Base-by-base conservation (phyloP, 805 yeast species). In the Lachancea thermotolerans region DNA sequence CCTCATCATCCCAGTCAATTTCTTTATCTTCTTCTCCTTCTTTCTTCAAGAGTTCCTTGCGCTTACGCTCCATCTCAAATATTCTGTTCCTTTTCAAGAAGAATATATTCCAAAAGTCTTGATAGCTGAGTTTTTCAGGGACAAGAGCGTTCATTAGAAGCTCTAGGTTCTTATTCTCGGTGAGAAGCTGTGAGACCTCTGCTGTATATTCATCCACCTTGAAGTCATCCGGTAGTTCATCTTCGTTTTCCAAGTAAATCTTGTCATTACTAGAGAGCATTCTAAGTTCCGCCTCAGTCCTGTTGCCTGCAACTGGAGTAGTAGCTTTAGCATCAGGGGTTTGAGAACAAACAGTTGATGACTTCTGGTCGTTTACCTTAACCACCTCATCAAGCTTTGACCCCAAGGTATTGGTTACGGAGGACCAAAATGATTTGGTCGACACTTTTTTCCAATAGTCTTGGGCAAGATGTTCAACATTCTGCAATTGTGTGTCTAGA, bases 21-120 rank as follows among this genome's bases (percentile, higher is more conserved):
- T 60, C 56, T 40, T 68, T 75, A 14, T 66, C 71, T 25, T 45
- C 47, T 32, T 33, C 11, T 4, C 39, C 39, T 33, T 53, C 52
- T 41, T 67, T 67, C 30, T 73, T 68, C 37, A 86, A 68, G 45
- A 85, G 68, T 51, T 74, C 73, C 64, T 81, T 82, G 58, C 95
- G 73, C 59, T 79, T 73, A 55, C 69, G 68, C 55, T 88, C 95
- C 54, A 76, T 81, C 38, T 73, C 72, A 35, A 75, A 70, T 16
- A 87, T 76, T 52, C 72, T 71, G 10, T 65, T 60, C 46, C 74
- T 76, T 56, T 74, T 68, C 44, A 66, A 70, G 64, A 78, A 83
- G 64, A 86, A 89, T 30, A 81, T 72, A 37, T 69, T 66, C 97
- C 97, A 90, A 62, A 90, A 90, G 39, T 69, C 69, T 21, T 73